These are phyloP conservation scores for Neonectria ditissima DNA, from an alignment of 2,329 filamentous ascomycete genomes.

Conservation along the genomic window DNA sequence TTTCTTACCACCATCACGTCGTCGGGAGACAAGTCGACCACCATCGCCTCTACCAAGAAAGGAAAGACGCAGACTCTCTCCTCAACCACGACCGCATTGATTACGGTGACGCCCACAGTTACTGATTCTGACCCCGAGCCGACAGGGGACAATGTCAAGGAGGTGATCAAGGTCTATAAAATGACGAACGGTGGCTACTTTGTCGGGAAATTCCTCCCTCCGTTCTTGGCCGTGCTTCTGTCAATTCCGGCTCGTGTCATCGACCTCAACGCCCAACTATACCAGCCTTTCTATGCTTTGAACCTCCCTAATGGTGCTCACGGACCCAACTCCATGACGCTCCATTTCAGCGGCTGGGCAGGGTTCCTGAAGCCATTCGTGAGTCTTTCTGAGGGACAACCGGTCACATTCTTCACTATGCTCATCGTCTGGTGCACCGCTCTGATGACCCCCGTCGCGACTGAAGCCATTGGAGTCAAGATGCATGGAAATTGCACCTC, in stretches of 20 bases:
- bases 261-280: conserved; percentile 57
- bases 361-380: conserved; percentile 52
- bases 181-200: conserved; percentile 50
- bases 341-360: conserved; percentile 55
- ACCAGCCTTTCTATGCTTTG: conserved; percentile 60
- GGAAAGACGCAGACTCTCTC: conserved; percentile 36
- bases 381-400: conserved; percentile 48
- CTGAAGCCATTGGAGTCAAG: conserved; percentile 44
- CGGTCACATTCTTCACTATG: conserved; percentile 43
- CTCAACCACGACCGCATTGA: conserved; percentile 19
- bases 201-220: conserved; percentile 57
- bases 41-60: conserved; percentile 34
- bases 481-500: conserved; percentile 42
- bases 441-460: conserved; percentile 38
- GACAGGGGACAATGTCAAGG: conserved; percentile 26
- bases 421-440: conserved; percentile 41
- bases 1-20: conserved; percentile 35
- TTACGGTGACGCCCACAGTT: conserved; percentile 31
- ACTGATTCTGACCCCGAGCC: conserved; percentile 1
- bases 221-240: conserved; percentile 54
- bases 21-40: conserved; percentile 33
- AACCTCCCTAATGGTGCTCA: conserved; percentile 52
- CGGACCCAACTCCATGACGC: conserved; percentile 57
- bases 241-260: conserved; percentile 58
- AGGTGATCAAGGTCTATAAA: conserved; percentile 31